These are phyloP conservation scores for Beauveria varroae DNA, from an alignment of 2,329 filamentous ascomycete genomes.

Conservation along the genomic window DNA sequence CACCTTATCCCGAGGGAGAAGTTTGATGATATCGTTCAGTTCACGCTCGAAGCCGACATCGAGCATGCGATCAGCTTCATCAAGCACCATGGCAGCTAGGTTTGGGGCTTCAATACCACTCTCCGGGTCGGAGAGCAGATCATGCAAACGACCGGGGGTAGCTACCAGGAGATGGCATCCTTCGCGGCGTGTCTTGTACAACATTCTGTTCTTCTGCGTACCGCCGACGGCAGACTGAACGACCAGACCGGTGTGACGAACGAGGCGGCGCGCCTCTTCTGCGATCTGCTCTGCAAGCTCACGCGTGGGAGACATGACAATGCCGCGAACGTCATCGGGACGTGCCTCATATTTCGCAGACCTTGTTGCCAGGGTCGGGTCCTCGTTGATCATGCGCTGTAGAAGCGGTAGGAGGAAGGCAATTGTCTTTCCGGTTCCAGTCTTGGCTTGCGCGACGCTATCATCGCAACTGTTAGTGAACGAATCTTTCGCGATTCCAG, in stretches of 20 bases:
- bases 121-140: slow-evolving; percentile 62
- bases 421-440: slow-evolving; percentile 92
- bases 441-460: slow-evolving; percentile 88
- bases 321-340: slow-evolving; percentile 56
- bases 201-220: slow-evolving; percentile 64
- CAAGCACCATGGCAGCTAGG: slow-evolving; percentile 87
- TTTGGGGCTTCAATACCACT: slow-evolving; percentile 64
- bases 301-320: slow-evolving; percentile 72
- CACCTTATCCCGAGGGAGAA: slow-evolving; percentile 59
- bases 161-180: slow-evolving; percentile 88
- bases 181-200: slow-evolving; percentile 58
- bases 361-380: slow-evolving; percentile 51
- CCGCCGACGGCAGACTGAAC: slow-evolving; percentile 82
- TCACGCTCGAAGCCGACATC: slow-evolving; percentile 79
- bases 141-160: slow-evolving; percentile 80
- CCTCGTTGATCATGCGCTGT: slow-evolving; percentile 63
- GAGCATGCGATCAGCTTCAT: slow-evolving; percentile 97
- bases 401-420: slow-evolving; percentile 84
- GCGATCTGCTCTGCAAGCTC: slow-evolving; percentile 78
- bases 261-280: slow-evolving; percentile 66
- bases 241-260: slow-evolving; percentile 55
- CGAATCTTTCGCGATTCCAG: not conserved
- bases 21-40: slow-evolving; percentile 50
- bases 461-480: not conserved
- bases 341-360: slow-evolving; percentile 27